Evolutionary conservation across 139 green algal genomes (phyloP), one percentile per base, ranked within the genome.

Genomic region (Chlorokybus atmophyticus): DNA sequence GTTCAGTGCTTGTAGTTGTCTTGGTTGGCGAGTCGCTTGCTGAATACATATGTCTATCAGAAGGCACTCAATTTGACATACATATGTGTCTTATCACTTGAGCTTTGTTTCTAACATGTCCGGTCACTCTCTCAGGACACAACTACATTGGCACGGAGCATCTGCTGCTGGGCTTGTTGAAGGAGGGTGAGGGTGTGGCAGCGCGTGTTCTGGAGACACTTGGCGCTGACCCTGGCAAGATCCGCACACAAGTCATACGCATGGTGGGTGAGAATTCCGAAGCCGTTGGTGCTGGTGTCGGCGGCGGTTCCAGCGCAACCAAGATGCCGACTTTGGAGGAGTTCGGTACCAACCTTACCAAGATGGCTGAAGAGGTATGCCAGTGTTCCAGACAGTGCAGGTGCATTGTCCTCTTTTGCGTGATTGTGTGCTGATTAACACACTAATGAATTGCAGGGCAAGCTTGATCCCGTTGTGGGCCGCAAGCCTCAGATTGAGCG

Each of bases 141-240:
- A 96, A 96, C 76, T 99, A 98, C 86, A 99, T 99, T 52, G 91
- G 91, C 56, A 98, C 91, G 0, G 91, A 99, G 83, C 91, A 99
- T 83, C 90, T 99, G 38, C 76, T 99, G 67, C 75, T 99, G 51
- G 92, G 92, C 44, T 78, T 99, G 24, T 79, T 99, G 51, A 77
- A 87, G 29, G 92, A 99, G 77, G 90, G 90, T 40, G 91, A 99
- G 78, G 92, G 92, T 42, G 90, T 99, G 7, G 92, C 92, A 21
- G 86, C 89, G 5, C 79, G 91, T 19, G 91, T 98, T 39, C 71
- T 99, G 56, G 91, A 98, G 78, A 94, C 88, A 24, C 78, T 99
- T 40, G 86, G 88, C 21, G 89, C 86, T 23, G 91, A 98, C 66
- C 79, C 82, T 14, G 65, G 78, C 52, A 98, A 97, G 74, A 95